A percentile compares a stretch with the other conserved stretches of the same genome.
phyloP scores from a whole-genome alignment of 2,329 filamentous ascomycete genomes.

The Penicillium sp. region DNA sequence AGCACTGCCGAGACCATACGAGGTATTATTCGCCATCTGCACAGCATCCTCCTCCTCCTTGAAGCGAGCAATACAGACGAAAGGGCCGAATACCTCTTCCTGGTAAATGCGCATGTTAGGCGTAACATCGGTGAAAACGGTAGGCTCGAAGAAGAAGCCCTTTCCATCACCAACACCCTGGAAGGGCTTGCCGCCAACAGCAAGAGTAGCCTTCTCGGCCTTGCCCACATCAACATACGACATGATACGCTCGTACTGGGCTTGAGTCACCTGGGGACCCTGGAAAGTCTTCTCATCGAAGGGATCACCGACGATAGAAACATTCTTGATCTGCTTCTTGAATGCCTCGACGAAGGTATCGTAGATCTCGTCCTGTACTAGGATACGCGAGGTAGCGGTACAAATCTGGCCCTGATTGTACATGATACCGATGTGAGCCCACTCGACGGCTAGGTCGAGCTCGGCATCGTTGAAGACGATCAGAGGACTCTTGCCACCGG shows the following conservation, averaged over 20 bases:
- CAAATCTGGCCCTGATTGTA: conserved; percentile 38
- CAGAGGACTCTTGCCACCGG: conserved; percentile 63
- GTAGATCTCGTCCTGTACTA: conserved; percentile 25
- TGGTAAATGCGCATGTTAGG: conserved; percentile 35
- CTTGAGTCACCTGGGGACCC: conserved; percentile 25
- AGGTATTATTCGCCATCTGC: conserved; percentile 36
- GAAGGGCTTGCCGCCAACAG: conserved; percentile 31
- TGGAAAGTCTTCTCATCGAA: conserved; percentile 32
- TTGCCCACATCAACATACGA: conserved; percentile 32
- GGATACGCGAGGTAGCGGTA: conserved; percentile 32
- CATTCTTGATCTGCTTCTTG: conserved; percentile 24
- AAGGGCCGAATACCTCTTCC: conserved; percentile 43
- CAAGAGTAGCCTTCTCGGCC: conserved; percentile 33
- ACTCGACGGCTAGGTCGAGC: conserved; percentile 64
- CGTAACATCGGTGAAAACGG: conserved; percentile 33
- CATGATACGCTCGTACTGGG: conserved; percentile 26
- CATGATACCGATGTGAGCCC: conserved; percentile 57
- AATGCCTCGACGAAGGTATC: conserved; percentile 22
- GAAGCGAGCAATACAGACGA: conserved; percentile 36
- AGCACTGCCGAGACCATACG: conserved; percentile 39
- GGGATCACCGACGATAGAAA: conserved; percentile 33
- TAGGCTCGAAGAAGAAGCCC: conserved; percentile 25
- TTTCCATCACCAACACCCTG: conserved; percentile 29
- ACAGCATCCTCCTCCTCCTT: conserved; percentile 36
- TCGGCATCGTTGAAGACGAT: conserved; percentile 64